These are phyloP conservation scores for Dichotomopilus funicola DNA, from an alignment of 2,329 filamentous ascomycete genomes.

Conservation along the genomic window DNA sequence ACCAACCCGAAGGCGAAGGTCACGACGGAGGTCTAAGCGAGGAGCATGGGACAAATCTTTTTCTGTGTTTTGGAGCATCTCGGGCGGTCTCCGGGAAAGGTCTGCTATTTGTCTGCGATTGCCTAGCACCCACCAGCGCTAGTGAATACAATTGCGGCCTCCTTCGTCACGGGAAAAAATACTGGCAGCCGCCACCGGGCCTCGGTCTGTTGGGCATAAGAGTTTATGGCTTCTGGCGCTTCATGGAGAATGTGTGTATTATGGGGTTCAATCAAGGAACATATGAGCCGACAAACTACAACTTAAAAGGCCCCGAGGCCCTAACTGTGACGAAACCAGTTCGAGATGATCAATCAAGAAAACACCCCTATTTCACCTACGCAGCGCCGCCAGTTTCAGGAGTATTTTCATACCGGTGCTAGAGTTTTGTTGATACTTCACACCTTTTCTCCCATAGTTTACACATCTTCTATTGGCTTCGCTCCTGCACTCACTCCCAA, in stretches of 20 bases:
- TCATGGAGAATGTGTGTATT: too few species aligned
- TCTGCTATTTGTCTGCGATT: constrained; percentile 25
- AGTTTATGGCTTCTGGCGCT: too few species aligned
- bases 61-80: constrained; percentile 27
- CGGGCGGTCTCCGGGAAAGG: constrained; percentile 25
- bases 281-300: constrained; percentile 3
- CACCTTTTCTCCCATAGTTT: too few species aligned
- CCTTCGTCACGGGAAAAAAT: constrained; percentile 21
- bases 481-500: too few species aligned
- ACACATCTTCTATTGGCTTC: too few species aligned
- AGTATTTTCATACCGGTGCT: neutral
- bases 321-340: too few species aligned
- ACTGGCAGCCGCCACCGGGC: constrained; percentile 1
- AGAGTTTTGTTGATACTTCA: too few species aligned
- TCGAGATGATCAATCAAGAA: neutral
- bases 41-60: constrained; percentile 21
- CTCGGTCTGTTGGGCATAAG: too few species aligned
- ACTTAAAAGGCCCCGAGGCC: neutral
- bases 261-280: too few species aligned
- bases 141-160: constrained; percentile 25
- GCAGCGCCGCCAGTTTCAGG: neutral
- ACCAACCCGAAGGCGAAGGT: constrained; percentile 99
- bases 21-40: constrained; percentile 77
- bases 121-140: constrained; percentile 24
- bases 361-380: neutral